Conservation (phyloP, 1,284 basidiomycete genomes). For the Boletus albobrunnescens region DNA sequence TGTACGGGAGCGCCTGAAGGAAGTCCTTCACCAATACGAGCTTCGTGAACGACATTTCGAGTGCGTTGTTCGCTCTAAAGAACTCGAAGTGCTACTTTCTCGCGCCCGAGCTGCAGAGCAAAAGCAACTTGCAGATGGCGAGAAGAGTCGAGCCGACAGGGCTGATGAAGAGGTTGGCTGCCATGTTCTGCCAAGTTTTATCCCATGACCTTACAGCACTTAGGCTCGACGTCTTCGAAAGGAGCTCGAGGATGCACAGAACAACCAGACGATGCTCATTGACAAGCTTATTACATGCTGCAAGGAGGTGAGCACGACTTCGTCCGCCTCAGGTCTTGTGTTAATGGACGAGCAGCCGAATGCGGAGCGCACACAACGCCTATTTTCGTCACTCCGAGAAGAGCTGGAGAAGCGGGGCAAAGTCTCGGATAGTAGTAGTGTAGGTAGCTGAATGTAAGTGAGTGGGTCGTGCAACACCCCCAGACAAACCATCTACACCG, state of each 20-base stretch:
- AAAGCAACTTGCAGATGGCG: constrained; percentile 70
- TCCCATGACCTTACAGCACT: constrained; percentile 8
- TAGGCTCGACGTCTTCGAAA: constrained; percentile 64
- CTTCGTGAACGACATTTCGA: constrained; percentile 84
- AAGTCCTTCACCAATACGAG: constrained; percentile 78
- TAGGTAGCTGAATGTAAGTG: constrained; percentile 42
- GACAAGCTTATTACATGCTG: constrained; percentile 77
- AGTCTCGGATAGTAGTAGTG: constrained; percentile 42
- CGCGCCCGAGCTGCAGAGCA: constrained; percentile 80
- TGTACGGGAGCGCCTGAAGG: constrained; percentile 76
- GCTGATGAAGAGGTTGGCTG: constrained; percentile 63
- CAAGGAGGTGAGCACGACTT: constrained; percentile 61
- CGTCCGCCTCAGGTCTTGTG: background rate
- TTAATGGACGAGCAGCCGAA: constrained; percentile 54
- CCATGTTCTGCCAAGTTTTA: constrained; percentile 17
- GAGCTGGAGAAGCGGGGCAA: constrained; percentile 68
- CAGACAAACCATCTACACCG: constrained; percentile 9
- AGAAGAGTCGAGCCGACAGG: constrained; percentile 63
- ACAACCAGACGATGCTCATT: constrained; percentile 68
- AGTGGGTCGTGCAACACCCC: constrained; percentile 11
- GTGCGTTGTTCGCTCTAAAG: constrained; percentile 82
- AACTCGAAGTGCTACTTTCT: constrained; percentile 77
- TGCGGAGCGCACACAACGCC: constrained; percentile 70
- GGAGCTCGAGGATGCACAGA: constrained; percentile 70
- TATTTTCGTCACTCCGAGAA: constrained; percentile 75